Base-by-base conservation (phyloP, 306 rosid species). In the Amphicarpaea edgeworthii region DNA sequence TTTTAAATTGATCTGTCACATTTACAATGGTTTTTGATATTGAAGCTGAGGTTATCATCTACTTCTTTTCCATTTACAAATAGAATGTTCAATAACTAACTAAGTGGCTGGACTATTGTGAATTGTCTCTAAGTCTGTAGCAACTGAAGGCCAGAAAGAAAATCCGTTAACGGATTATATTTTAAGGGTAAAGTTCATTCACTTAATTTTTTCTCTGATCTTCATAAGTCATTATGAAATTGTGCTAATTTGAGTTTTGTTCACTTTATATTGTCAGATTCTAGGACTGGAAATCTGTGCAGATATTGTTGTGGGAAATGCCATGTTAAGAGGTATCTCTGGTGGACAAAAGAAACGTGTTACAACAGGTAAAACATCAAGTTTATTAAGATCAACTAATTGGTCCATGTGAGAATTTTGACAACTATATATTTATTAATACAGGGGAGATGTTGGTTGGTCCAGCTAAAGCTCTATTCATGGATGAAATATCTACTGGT, bases 381-480 rank as follows among this genome's bases (percentile, higher is more conserved):
- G 46, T 41, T 30, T 41, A 41, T 41, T 41, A 10, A 2, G 4
- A 14, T 41, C 46, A 2, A 2, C 42, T 38, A 38, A 38, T 38
- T 38, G 2, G 1, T 42, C 8, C 14, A 32, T 21, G 43, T 57
- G 30, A 24, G 7, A 15, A 50, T 58, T 73, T 32, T 9, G 60
- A 30, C 41, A 41, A 60, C 11, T 23, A 10, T 60, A 19, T 16
- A 43, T 16, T 43, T 10, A 2, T 8, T 15, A 20, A 19, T 30
- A 15, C 34, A 85, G 93, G 93, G 46, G 96, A 88, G 82, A 88
- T 91, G 88, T 76, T 91, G 64, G 91, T 87, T 76, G 96, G 93
- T 77, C 90, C 93, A 2, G 76, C 87, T 50, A 83, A 77, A 62
- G 89, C 88, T 37, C 75, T 91, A 40, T 88, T 90, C 83, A 88